Conservation (phyloP, 192 early-diverging fungal genomes). For the Gryganskiella cystojenkinii region DNA sequence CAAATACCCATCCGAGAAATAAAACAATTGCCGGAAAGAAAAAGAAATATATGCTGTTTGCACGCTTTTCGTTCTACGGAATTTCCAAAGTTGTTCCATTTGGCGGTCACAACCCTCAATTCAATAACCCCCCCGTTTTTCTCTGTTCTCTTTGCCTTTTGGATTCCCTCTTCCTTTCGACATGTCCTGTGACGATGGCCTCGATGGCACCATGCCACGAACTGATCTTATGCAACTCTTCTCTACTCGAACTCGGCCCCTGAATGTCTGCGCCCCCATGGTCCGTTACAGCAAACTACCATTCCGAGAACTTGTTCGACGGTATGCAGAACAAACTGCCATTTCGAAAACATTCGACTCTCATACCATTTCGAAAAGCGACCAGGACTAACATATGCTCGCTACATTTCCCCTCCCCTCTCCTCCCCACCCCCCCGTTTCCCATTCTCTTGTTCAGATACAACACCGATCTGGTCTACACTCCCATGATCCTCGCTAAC, state of each 20-base stretch:
- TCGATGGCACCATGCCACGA: slow-evolving; percentile 21
- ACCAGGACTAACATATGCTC: neutral
- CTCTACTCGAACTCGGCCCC: slow-evolving; percentile 21
- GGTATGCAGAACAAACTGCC: too few relatives aligned
- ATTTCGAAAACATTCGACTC: neutral
- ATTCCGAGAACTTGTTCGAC: slow-evolving; percentile 86
- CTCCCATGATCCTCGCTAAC: slow-evolving; percentile 96
- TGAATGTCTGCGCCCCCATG: slow-evolving; percentile 96
- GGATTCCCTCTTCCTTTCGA: too few relatives aligned
- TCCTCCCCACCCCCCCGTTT: neutral
- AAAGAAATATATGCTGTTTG: too few relatives aligned
- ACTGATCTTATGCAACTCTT: slow-evolving; percentile 47
- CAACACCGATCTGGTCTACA: slow-evolving; percentile 89
- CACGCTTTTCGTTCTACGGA: too few relatives aligned
- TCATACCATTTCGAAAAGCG: neutral
- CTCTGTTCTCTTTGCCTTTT: too few relatives aligned
- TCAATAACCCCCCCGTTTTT: too few relatives aligned
- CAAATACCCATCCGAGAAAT: too few relatives aligned
- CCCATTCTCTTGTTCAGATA: slow-evolving; percentile 62
- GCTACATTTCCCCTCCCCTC: neutral
- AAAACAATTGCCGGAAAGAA: too few relatives aligned
- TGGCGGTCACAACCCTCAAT: too few relatives aligned
- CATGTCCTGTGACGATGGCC: too few relatives aligned
- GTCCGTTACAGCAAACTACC: slow-evolving; percentile 96
- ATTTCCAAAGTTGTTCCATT: too few relatives aligned